Evolutionary conservation across 345 rosid species (phyloP).

Genomic region (Dipteronia dyeriana): DNA sequence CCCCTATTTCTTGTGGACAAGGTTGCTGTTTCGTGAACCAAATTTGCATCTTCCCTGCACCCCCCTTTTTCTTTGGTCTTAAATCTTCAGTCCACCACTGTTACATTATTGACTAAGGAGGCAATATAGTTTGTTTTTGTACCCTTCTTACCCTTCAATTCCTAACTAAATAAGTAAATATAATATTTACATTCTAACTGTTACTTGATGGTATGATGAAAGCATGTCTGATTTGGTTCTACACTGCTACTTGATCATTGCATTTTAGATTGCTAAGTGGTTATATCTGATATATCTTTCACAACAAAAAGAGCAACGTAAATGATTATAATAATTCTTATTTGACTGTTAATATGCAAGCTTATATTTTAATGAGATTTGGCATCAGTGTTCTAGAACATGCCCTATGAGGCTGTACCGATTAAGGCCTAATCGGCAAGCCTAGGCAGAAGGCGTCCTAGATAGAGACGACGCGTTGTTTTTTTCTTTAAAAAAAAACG

Average conservation of each 20-base stretch:
- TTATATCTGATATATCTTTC: not conserved
- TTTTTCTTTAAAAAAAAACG: no score
- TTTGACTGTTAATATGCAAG: not conserved
- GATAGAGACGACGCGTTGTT: no score
- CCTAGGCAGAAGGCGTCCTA: no score
- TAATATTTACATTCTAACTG: no score
- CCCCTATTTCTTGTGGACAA: not conserved
- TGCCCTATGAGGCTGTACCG: no score
- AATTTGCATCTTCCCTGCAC: not conserved
- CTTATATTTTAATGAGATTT: not conserved
- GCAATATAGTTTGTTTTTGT: not conserved
- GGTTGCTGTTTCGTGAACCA: not conserved
- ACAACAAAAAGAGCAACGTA: not conserved
- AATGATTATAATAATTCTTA: not conserved
- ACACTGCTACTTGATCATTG: not conserved
- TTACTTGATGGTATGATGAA: conserved; percentile 1
- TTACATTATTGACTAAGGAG: not conserved
- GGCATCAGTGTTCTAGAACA: no score
- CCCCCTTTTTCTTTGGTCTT: not conserved
- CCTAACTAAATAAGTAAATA: no score
- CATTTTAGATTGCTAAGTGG: not conserved
- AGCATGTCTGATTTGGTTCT: not conserved
- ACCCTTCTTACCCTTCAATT: not conserved
- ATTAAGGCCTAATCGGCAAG: no score
- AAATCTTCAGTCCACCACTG: not conserved